Percentiles rank a stretch among this genome's conserved stretches.
phyloP scores from a whole-genome alignment of 306 rosid genomes.

The Cucurbita moschata region DNA sequence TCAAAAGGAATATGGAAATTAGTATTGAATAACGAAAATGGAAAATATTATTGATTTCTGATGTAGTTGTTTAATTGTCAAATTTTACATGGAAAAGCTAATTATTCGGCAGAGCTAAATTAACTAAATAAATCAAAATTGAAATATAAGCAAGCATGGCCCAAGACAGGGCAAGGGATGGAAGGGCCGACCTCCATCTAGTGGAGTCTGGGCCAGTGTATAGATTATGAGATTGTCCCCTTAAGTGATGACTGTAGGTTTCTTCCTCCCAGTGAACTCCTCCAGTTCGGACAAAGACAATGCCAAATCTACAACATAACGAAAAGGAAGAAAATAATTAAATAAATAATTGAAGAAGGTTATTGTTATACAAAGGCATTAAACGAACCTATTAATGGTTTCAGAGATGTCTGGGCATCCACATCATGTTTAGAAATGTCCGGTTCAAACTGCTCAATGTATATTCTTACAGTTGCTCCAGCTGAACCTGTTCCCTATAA shows the following conservation, averaged over 20 bases:
- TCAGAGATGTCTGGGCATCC: conserved; percentile 82
- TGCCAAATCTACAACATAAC: conserved; percentile 57
- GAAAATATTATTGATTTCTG: not conserved
- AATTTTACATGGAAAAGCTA: not conserved
- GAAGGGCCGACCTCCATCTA: conserved; percentile 9
- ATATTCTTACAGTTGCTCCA: conserved; percentile 85
- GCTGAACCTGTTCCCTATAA: conserved; percentile 96
- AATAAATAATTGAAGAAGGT: not conserved
- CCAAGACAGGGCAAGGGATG: not conserved
- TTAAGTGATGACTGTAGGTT: conserved; percentile 92
- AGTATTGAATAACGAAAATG: not conserved
- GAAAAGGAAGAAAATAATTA: conserved; percentile 1
- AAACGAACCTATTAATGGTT: conserved; percentile 72
- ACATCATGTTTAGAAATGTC: conserved; percentile 58
- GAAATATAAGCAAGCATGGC: not conserved
- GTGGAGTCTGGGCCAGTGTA: conserved; percentile 6
- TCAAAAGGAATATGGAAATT: not conserved
- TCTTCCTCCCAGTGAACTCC: conserved; percentile 89
- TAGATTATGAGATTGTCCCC: conserved; percentile 10
- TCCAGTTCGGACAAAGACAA: conserved; percentile 62
- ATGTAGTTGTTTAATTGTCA: not conserved
- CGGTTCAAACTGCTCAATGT: conserved; percentile 81
- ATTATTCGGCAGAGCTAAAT: not conserved
- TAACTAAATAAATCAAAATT: not conserved
- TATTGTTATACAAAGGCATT: not conserved